Conservation (phyloP, 768 basidiomycete genomes). For the Russula foetens region DNA sequence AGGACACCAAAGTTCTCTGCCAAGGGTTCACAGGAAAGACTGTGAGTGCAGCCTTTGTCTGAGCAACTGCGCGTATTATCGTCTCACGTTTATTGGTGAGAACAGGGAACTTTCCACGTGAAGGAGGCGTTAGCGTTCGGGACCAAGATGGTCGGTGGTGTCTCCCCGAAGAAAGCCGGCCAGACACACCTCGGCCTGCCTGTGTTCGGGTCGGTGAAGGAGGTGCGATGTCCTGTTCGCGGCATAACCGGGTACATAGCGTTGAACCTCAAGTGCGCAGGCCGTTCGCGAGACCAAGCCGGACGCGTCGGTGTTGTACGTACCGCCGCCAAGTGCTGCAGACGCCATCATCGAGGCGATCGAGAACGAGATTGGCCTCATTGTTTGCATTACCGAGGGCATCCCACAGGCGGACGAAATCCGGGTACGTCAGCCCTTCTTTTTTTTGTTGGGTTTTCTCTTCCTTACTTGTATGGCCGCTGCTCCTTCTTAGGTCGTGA, state of each 20-base stretch:
- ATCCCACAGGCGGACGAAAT: constrained; percentile 98
- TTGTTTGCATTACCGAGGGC: constrained; percentile 98
- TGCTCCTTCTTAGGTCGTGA: constrained; percentile 55
- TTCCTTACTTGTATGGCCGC: background rate
- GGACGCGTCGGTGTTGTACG: constrained; percentile 94
- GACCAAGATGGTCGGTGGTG: constrained; percentile 96
- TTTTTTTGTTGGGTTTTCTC: too few species aligned
- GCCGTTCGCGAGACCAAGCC: constrained; percentile 82
- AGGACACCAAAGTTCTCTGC: constrained; percentile 88
- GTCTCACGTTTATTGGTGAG: background rate
- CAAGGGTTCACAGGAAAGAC: constrained; percentile 96
- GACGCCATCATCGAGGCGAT: constrained; percentile 99
- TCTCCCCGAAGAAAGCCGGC: constrained; percentile 94
- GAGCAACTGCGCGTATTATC: background rate
- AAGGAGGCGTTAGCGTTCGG: constrained; percentile 91
- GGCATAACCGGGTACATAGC: background rate
- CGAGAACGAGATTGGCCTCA: constrained; percentile 94
- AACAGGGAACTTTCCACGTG: constrained; percentile 92
- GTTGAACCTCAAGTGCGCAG: constrained; percentile 32
- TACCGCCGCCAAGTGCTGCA: constrained; percentile 92
- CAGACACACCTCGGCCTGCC: constrained; percentile 92
- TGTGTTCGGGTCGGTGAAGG: constrained; percentile 85
- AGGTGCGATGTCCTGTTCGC: constrained; percentile 43
- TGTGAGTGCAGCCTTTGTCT: constrained; percentile 32
- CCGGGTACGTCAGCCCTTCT: constrained; percentile 40